Evolutionary conservation across 768 basidiomycete genomes (phyloP).

Genomic region (Favolaschia claudopus): DNA sequence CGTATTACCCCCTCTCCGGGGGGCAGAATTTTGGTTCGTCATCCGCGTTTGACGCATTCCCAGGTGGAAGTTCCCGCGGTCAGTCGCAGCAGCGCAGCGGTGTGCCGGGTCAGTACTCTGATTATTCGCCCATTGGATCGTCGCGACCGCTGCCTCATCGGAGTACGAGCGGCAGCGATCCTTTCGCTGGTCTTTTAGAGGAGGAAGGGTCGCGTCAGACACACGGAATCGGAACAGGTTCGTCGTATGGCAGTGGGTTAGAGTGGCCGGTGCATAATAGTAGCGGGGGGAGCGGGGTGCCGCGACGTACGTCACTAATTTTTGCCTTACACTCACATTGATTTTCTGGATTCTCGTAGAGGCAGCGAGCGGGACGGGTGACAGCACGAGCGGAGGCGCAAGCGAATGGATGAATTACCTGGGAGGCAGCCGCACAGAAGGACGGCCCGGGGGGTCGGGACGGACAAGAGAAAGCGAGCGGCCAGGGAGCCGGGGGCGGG

Average conservation of each 20-base stretch:
- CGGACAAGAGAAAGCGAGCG: conserved; percentile 19
- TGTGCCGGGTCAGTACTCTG: conserved; percentile 1
- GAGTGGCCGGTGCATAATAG: conserved; percentile 27
- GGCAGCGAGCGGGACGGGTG: conserved; percentile 1
- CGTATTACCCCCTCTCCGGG: conserved; percentile 18
- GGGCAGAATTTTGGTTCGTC: conserved; percentile 11
- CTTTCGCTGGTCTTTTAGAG: conserved; percentile 24
- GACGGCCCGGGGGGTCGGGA: background rate
- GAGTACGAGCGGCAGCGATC: conserved; percentile 19
- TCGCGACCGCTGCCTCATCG: conserved; percentile 14
- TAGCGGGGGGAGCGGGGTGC: conserved; percentile 1
- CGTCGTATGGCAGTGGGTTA: conserved; percentile 14
- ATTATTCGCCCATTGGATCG: conserved; percentile 10
- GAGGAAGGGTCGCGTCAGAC: conserved; percentile 9
- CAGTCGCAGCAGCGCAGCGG: conserved; percentile 8
- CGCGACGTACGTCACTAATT: conserved; percentile 14
- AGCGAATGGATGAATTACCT: conserved; percentile 24
- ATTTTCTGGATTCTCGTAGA: background rate
- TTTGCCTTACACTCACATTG: background rate
- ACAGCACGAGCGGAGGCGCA: background rate
- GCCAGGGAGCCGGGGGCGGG: conserved; percentile 25
- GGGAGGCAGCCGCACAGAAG: background rate
- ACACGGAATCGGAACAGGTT: background rate
- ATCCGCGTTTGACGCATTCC: conserved; percentile 17
- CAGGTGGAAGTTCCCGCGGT: conserved; percentile 2